A percentile compares a stretch with the other conserved stretches of the same genome.
phyloP scores from a whole-genome alignment of 2,329 filamentous ascomycete species.

The Mariannaea elegans region DNA sequence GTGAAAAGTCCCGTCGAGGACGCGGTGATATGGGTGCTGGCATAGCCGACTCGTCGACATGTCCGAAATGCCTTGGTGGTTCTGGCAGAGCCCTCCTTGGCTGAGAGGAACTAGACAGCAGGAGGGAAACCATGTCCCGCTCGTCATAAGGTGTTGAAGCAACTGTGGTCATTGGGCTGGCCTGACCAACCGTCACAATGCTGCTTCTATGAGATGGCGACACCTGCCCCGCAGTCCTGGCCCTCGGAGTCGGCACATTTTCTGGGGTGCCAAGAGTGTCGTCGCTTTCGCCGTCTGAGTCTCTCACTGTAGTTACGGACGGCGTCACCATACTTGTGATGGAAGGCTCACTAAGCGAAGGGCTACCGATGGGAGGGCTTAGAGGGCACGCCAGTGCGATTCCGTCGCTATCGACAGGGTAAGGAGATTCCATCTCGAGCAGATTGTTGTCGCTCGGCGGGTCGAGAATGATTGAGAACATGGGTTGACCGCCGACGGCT shows the following conservation, averaged over 20 bases:
- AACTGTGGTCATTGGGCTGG: conserved; percentile 31
- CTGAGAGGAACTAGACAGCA: conserved; percentile 36
- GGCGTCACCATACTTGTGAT: conserved; percentile 39
- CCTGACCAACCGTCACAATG: not conserved
- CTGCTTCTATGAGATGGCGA: conserved; percentile 28
- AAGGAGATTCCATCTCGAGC: conserved; percentile 20
- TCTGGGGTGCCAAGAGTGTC: conserved; percentile 23
- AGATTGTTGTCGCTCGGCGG: conserved; percentile 30
- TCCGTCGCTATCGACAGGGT: conserved; percentile 21
- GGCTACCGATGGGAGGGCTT: conserved; percentile 23
- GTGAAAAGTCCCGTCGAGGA: conserved; percentile 26
- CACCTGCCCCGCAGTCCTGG: conserved; percentile 11
- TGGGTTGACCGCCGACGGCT: conserved; percentile 30
- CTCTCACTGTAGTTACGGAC: conserved; percentile 31
- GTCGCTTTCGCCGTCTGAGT: conserved; percentile 18
- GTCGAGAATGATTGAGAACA: conserved; percentile 28
- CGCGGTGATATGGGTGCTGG: conserved; percentile 43
- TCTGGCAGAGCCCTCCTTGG: conserved; percentile 40
- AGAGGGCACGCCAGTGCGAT: conserved; percentile 35
- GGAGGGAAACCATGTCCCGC: conserved; percentile 44
- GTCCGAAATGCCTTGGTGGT: conserved; percentile 40
- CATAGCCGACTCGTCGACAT: conserved; percentile 39
- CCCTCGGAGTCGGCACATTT: conserved; percentile 23
- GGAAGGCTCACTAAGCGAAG: conserved; percentile 17
- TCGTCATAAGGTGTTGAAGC: conserved; percentile 47